Conservation (phyloP, 805 yeast species). For the Maudiozyma barnettii region DNA sequence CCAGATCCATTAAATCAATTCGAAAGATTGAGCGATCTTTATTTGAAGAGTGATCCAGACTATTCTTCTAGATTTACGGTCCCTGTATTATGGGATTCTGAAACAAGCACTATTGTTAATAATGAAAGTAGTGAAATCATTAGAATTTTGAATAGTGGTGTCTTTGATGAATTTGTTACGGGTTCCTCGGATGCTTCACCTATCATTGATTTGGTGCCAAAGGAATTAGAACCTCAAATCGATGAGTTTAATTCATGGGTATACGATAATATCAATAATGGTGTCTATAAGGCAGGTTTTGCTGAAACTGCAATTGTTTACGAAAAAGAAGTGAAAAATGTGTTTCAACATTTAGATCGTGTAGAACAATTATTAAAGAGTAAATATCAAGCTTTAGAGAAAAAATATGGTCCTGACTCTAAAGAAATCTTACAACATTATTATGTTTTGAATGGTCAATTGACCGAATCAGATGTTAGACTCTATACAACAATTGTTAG, state of each 20-base stretch:
- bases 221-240: constrained; percentile 41
- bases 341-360: constrained; percentile 63
- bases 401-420: constrained; percentile 27
- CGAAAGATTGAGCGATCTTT: constrained; percentile 57
- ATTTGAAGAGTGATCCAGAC: constrained; percentile 63
- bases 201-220: constrained; percentile 53
- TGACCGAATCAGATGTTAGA: constrained; percentile 89
- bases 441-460: constrained; percentile 49
- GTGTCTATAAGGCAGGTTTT: constrained; percentile 90
- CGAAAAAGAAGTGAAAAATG: constrained; percentile 53
- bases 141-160: constrained; percentile 70
- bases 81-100: constrained; percentile 87
- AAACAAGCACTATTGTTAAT: constrained; percentile 73
- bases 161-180: constrained; percentile 38
- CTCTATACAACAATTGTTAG: constrained; percentile 80
- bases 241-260: constrained; percentile 77
- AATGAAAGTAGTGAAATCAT: constrained; percentile 88
- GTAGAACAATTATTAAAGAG: constrained; percentile 53
- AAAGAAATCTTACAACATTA: constrained; percentile 18
- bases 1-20: constrained; percentile 53
- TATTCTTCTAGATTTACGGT: constrained; percentile 83
- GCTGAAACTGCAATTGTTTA: constrained; percentile 77
- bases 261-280: constrained; percentile 81
- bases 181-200: neutral
- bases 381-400: constrained; percentile 34